These are phyloP conservation scores for Betula pendula DNA, from an alignment of 306 rosid genomes.

Conservation along the genomic window DNA sequence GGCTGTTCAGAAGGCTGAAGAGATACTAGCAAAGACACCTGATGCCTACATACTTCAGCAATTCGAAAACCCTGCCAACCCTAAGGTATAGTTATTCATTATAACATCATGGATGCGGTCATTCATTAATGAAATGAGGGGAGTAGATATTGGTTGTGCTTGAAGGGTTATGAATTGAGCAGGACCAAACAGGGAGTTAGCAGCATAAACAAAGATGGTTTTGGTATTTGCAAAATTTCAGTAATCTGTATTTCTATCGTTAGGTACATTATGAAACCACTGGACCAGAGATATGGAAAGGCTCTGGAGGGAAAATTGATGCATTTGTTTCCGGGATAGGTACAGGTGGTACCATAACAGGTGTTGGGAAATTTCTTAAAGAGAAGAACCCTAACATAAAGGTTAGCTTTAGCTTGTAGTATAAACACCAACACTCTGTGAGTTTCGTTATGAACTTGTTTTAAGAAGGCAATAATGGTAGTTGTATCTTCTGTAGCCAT, in stretches of 20 bases:
- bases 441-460: constrained; percentile 8
- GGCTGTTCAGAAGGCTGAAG: constrained; percentile 86
- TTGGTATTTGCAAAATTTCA: constrained; percentile 16
- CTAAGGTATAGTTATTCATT: constrained; percentile 50
- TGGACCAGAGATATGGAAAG: constrained; percentile 89
- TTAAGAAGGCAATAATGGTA: not conserved
- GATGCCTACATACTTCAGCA: constrained; percentile 74
- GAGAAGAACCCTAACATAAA: constrained; percentile 70
- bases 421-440: not conserved
- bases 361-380: constrained; percentile 77
- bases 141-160: not conserved
- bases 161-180: not conserved
- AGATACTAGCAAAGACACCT: constrained; percentile 73
- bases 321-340: constrained; percentile 77
- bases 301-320: constrained; percentile 62
- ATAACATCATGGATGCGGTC: not conserved
- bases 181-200: not conserved
- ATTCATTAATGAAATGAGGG: not conserved
- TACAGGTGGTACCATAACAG: constrained; percentile 81
- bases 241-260: constrained; percentile 13
- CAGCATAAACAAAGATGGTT: not conserved
- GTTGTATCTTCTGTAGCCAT: constrained; percentile 4
- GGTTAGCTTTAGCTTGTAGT: constrained; percentile 36
- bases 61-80: constrained; percentile 88
- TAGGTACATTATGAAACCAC: constrained; percentile 86